A percentile compares a stretch with the other conserved stretches of the same genome.
Conservation (phyloP, 2,329 filamentous ascomycete genomes). For the Penicillium sp. region DNA sequence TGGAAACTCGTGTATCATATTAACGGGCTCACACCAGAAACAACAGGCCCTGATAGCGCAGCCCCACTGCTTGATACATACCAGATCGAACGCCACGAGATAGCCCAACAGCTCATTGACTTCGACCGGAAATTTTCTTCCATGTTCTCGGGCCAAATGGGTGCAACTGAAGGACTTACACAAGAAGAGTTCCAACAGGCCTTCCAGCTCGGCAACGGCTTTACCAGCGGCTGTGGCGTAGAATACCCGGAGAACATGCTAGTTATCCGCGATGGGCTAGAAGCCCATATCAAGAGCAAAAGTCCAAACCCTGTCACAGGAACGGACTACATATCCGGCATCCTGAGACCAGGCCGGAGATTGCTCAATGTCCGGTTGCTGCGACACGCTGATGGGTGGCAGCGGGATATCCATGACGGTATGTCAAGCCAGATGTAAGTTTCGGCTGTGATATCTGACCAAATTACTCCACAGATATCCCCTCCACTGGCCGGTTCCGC, state of each 20-base stretch:
- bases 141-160: slow-evolving; percentile 39
- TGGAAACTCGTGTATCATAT: slow-evolving; percentile 41
- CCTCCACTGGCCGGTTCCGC: slow-evolving; percentile 37
- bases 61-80: slow-evolving; percentile 36
- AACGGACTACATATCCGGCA: slow-evolving; percentile 34
- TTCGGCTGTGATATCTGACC: not conserved
- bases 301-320: slow-evolving; percentile 19
- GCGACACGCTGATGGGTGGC: slow-evolving; percentile 35
- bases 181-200: slow-evolving; percentile 34
- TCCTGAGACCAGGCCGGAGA: slow-evolving; percentile 34
- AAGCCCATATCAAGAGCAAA: slow-evolving; percentile 4
- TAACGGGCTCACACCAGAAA: slow-evolving; percentile 32
- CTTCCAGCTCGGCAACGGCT: slow-evolving; percentile 35
- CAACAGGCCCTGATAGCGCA: slow-evolving; percentile 1
- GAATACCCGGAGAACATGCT: slow-evolving; percentile 32
- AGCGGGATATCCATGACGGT: slow-evolving; percentile 32
- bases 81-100: slow-evolving; percentile 34
- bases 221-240: slow-evolving; percentile 40
- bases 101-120: slow-evolving; percentile 40
- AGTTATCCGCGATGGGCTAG: slow-evolving; percentile 22
- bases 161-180: slow-evolving; percentile 25
- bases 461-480: slow-evolving; percentile 21
- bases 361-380: slow-evolving; percentile 31
- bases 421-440: not conserved
- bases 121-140: slow-evolving; percentile 40